Evolutionary conservation across 345 rosid genomes (phyloP).

Genomic region (Euphorbia tirucalli): DNA sequence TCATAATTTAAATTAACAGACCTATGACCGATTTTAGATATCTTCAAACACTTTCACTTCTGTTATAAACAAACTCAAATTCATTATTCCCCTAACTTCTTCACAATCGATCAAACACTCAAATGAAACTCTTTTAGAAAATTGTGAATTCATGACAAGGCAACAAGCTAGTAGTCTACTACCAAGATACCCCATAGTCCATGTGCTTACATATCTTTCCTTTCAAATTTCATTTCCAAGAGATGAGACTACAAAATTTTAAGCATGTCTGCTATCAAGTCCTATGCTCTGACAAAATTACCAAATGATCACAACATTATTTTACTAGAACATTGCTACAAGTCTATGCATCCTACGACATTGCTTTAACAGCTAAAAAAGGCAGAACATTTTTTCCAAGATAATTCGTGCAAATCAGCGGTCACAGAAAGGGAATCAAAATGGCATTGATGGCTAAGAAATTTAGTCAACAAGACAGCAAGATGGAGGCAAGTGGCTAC

Average conservation of each 20-base stretch:
- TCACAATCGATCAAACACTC: background rate
- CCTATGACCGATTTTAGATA: background rate
- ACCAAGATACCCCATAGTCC: too few species aligned
- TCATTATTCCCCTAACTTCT: background rate
- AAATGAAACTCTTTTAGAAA: too few species aligned
- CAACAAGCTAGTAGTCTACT: background rate
- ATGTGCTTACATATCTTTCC: too few species aligned
- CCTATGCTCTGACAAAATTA: background rate
- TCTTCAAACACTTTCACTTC: background rate
- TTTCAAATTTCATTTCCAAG: background rate
- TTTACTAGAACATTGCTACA: background rate
- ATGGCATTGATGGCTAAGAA: background rate
- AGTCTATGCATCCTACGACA: background rate
- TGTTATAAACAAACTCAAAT: background rate
- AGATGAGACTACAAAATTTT: background rate
- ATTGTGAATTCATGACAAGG: too few species aligned
- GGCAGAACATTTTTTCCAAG: background rate
- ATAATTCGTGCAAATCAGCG: background rate
- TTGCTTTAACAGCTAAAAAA: background rate
- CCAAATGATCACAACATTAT: background rate
- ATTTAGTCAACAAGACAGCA: constrained; percentile 10
- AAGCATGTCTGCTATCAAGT: background rate
- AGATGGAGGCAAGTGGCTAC: constrained; percentile 13
- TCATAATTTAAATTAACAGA: background rate
- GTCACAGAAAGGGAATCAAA: constrained; percentile 9